phyloP scores from a whole-genome alignment of 805 yeast genomes.

The Candida alai region DNA sequence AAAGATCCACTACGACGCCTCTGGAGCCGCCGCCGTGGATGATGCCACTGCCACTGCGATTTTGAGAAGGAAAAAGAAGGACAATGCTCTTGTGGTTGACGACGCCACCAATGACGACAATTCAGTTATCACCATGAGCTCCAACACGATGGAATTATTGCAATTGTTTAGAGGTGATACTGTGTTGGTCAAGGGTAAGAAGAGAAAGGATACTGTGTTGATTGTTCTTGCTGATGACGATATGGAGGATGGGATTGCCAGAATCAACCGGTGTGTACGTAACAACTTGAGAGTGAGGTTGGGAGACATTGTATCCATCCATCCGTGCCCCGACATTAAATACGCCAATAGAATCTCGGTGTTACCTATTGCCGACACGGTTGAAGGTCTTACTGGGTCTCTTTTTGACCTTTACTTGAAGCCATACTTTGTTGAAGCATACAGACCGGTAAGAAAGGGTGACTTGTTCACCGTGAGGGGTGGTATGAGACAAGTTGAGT shows the following conservation, averaged over 20 bases:
- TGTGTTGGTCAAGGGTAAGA: constrained; percentile 94
- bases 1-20: constrained; percentile 48
- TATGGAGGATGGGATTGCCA: constrained; percentile 90
- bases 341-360: constrained; percentile 94
- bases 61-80: constrained; percentile 95
- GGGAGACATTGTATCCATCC: constrained; percentile 88
- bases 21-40: constrained; percentile 60
- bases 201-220: constrained; percentile 94
- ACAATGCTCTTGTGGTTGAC: constrained; percentile 89
- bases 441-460: constrained; percentile 97
- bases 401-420: constrained; percentile 92
- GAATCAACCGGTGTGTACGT: constrained; percentile 94
- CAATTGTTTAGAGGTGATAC: constrained; percentile 98
- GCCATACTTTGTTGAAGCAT: constrained; percentile 98
- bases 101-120: constrained; percentile 97
- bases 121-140: constrained; percentile 91
- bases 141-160: constrained; percentile 90
- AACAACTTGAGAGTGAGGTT: constrained; percentile 90
- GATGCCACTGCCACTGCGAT: constrained; percentile 93
- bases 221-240: constrained; percentile 96
- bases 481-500: constrained; percentile 99
- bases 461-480: constrained; percentile 96
- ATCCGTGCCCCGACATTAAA: constrained; percentile 97
- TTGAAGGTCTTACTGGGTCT: constrained; percentile 96
- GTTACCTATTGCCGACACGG: constrained; percentile 95